A percentile compares a stretch with the other conserved stretches of the same genome.
Evolutionary conservation across 2,329 filamentous ascomycete species (phyloP).

Genomic region (Fusarium sterilihyphosum): DNA sequence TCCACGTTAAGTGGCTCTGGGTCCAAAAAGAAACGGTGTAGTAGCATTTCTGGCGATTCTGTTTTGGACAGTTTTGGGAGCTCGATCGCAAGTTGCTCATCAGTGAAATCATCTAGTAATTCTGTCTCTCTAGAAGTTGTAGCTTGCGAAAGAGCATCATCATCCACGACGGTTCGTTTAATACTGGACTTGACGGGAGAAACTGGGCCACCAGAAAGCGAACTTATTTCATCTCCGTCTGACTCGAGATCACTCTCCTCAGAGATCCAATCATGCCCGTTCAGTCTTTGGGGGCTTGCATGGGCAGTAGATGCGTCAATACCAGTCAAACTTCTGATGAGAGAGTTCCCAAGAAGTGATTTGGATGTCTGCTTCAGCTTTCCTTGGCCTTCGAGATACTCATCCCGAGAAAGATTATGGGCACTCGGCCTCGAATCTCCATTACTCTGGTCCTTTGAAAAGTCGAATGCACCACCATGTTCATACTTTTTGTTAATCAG

Average conservation of each 20-base stretch:
- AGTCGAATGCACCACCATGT: constrained; percentile 64
- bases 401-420: constrained; percentile 56
- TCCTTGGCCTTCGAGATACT: constrained; percentile 59
- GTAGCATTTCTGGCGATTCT: constrained; percentile 59
- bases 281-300: constrained; percentile 52
- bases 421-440: constrained; percentile 44
- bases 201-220: constrained; percentile 59
- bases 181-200: constrained; percentile 62
- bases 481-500: constrained; percentile 68
- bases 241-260: constrained; percentile 64
- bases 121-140: constrained; percentile 63
- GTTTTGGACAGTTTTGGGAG: constrained; percentile 59
- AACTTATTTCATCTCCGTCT: constrained; percentile 65
- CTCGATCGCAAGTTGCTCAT: constrained; percentile 60
- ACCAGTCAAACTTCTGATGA: constrained; percentile 43
- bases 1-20: constrained; percentile 63
- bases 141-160: constrained; percentile 63
- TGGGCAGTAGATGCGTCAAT: constrained; percentile 40
- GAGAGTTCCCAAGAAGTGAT: constrained; percentile 31
- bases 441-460: constrained; percentile 46
- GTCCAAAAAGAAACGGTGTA: constrained; percentile 67
- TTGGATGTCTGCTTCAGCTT: constrained; percentile 53
- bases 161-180: constrained; percentile 60
- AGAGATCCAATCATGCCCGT: constrained; percentile 53
- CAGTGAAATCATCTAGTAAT: constrained; percentile 53